phyloP scores from a whole-genome alignment of 2,329 filamentous ascomycete species.

The Rutstroemia sp. region DNA sequence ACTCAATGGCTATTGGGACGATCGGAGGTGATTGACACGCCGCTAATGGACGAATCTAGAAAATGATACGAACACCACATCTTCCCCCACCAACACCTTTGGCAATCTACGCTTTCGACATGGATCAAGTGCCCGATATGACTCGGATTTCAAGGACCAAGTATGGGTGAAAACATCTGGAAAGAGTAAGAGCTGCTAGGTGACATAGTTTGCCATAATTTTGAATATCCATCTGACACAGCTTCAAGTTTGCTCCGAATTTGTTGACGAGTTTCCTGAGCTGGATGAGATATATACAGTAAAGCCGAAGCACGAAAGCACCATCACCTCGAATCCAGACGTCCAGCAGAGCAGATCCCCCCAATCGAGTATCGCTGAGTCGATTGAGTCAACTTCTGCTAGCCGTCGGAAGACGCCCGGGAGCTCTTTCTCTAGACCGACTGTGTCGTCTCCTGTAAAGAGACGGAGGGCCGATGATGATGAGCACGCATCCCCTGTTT shows the following conservation, averaged over 20 bases:
- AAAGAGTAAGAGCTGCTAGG: constrained; percentile 17
- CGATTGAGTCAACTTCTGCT: not conserved
- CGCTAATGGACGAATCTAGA: not conserved
- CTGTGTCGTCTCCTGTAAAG: constrained; percentile 5
- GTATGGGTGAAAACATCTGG: constrained; percentile 27
- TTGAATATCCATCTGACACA: not conserved
- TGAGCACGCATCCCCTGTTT: not conserved
- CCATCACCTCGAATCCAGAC: not conserved
- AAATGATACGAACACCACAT: not conserved
- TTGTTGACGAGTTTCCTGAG: constrained; percentile 18
- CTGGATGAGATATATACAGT: constrained; percentile 16
- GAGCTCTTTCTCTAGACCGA: not conserved
- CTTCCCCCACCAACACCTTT: not conserved
- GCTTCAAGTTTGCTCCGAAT: constrained; percentile 16
- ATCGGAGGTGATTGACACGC: not conserved
- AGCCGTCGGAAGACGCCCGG: not conserved
- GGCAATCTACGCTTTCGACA: constrained; percentile 25
- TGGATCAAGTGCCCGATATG: constrained; percentile 29
- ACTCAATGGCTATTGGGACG: too few relatives aligned
- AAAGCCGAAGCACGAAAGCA: constrained; percentile 1
- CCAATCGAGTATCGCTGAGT: not conserved
- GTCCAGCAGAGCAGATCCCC: not conserved
- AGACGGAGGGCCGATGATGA: constrained; percentile 8
- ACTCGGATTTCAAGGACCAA: constrained; percentile 29
- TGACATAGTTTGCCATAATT: not conserved